phyloP scores from a whole-genome alignment of 495 filamentous ascomycete genomes.

The Hyphodiscus hymeniophilus region DNA sequence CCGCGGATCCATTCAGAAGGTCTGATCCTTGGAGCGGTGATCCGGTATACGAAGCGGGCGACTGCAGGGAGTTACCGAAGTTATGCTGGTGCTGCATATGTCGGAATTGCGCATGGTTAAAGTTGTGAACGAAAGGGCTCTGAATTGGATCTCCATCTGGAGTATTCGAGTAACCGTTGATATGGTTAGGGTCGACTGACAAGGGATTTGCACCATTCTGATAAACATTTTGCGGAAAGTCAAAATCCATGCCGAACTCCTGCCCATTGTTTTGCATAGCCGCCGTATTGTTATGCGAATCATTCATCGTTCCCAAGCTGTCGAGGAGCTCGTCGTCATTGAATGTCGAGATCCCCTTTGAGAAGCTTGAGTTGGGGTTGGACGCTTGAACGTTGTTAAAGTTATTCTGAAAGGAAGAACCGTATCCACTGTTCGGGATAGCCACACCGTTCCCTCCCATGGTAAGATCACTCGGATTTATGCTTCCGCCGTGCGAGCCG shows the following conservation, averaged over 20 bases:
- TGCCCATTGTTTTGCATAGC: constrained; percentile 41
- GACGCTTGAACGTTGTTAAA: constrained; percentile 11
- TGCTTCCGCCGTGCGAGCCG: constrained; percentile 52
- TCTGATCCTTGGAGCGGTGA: constrained; percentile 46
- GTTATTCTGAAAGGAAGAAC: constrained; percentile 20
- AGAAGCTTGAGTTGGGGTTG: constrained; percentile 24
- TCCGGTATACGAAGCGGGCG: constrained; percentile 40
- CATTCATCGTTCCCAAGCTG: constrained; percentile 38
- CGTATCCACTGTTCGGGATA: constrained; percentile 19
- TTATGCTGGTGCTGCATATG: constrained; percentile 52
- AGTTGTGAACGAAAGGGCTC: constrained; percentile 75
- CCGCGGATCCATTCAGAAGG: constrained; percentile 27
- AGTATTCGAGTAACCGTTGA: constrained; percentile 65
- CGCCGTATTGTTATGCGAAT: constrained; percentile 31
- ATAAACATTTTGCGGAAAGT: constrained; percentile 40
- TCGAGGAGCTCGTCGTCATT: constrained; percentile 60
- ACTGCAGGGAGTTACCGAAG: constrained; percentile 43
- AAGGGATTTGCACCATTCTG: constrained; percentile 32
- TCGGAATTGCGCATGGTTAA: constrained; percentile 63
- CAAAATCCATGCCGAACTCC: constrained; percentile 41
- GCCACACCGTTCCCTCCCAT: constrained; percentile 41
- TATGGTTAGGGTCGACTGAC: constrained; percentile 33
- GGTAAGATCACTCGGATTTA: constrained; percentile 82
- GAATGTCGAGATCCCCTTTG: constrained; percentile 43
- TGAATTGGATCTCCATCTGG: constrained; percentile 82